Percentiles rank a stretch among this genome's conserved stretches.
Conservation (phyloP, 495 filamentous ascomycete genomes). For the Stereocaulon alpinum region DNA sequence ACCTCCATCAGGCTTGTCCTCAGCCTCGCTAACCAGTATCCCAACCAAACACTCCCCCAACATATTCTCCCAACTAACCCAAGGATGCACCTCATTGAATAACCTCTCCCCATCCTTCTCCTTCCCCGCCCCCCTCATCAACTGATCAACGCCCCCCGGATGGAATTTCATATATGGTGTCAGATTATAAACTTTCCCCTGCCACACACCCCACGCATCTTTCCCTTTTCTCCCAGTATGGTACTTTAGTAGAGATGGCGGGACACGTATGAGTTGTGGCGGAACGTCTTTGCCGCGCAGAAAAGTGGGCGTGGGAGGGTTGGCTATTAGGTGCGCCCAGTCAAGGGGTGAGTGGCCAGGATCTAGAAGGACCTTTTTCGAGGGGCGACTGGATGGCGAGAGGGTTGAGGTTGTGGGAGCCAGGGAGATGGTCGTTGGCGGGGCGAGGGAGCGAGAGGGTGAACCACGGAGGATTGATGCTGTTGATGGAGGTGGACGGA, state of each 20-base stretch:
- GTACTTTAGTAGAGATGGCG: conserved; percentile 62
- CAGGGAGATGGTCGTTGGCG: conserved; percentile 26
- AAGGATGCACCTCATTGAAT: conserved; percentile 89
- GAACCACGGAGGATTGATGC: conserved; percentile 34
- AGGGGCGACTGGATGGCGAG: conserved; percentile 30
- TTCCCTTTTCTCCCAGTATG: conserved; percentile 71
- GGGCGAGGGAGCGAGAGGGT: conserved; percentile 30
- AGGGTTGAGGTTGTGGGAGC: conserved; percentile 24
- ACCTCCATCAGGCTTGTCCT: conserved; percentile 28
- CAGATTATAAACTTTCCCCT: conserved; percentile 87
- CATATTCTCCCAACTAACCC: conserved; percentile 97
- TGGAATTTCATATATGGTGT: conserved; percentile 84
- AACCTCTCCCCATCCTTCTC: conserved; percentile 58
- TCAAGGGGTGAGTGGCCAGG: conserved; percentile 90
- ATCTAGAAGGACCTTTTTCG: conserved; percentile 57
- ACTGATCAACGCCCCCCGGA: conserved; percentile 79
- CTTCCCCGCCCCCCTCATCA: conserved; percentile 68
- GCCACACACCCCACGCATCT: conserved; percentile 80
- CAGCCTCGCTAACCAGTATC: conserved; percentile 69
- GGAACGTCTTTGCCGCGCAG: conserved; percentile 52
- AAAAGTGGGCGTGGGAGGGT: conserved; percentile 49
- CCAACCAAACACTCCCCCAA: conserved; percentile 77
- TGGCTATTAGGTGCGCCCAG: conserved; percentile 72
- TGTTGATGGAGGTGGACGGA: conserved; percentile 26
- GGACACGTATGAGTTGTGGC: conserved; percentile 50